Conservation (phyloP, 2,329 filamentous ascomycete genomes). For the Colletotrichum sp. region DNA sequence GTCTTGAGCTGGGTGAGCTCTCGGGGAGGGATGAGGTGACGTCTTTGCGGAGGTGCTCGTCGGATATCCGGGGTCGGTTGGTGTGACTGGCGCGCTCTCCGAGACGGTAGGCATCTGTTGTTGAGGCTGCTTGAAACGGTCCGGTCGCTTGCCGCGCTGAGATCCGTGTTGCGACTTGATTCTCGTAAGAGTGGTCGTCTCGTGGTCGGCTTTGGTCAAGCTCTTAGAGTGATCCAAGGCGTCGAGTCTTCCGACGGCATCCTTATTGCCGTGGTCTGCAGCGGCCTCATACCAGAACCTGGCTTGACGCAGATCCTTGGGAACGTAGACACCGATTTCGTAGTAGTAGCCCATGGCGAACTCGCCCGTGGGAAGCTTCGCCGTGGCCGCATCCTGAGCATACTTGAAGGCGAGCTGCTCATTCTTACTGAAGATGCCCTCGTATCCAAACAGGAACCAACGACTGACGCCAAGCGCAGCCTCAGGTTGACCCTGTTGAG, state of each 20-base stretch:
- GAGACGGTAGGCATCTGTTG: constrained; percentile 52
- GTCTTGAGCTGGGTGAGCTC: constrained; percentile 41
- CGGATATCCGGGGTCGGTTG: constrained; percentile 24
- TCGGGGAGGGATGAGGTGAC: constrained; percentile 49
- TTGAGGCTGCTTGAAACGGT: constrained; percentile 57
- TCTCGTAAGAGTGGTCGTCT: constrained; percentile 84
- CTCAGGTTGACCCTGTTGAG: constrained; percentile 90
- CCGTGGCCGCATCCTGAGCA: constrained; percentile 82
- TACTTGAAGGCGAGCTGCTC: constrained; percentile 93
- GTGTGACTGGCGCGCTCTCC: constrained; percentile 43
- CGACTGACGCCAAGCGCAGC: constrained; percentile 96
- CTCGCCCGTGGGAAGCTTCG: constrained; percentile 86
- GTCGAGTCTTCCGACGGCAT: constrained; percentile 82
- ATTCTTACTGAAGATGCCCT: constrained; percentile 92
- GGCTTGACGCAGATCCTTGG: constrained; percentile 83
- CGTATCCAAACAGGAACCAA: constrained; percentile 97
- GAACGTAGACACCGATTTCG: constrained; percentile 92
- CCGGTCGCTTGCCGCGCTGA: constrained; percentile 65
- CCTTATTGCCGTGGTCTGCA: constrained; percentile 88
- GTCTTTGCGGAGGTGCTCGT: constrained; percentile 34
- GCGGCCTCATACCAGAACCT: constrained; percentile 90
- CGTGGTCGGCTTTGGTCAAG: constrained; percentile 89
- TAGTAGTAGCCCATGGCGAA: constrained; percentile 98
- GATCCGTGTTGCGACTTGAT: constrained; percentile 85
- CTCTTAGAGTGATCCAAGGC: constrained; percentile 83